These are phyloP conservation scores for Fusarium siculi DNA, from an alignment of 2,329 filamentous ascomycete genomes.

Conservation along the genomic window DNA sequence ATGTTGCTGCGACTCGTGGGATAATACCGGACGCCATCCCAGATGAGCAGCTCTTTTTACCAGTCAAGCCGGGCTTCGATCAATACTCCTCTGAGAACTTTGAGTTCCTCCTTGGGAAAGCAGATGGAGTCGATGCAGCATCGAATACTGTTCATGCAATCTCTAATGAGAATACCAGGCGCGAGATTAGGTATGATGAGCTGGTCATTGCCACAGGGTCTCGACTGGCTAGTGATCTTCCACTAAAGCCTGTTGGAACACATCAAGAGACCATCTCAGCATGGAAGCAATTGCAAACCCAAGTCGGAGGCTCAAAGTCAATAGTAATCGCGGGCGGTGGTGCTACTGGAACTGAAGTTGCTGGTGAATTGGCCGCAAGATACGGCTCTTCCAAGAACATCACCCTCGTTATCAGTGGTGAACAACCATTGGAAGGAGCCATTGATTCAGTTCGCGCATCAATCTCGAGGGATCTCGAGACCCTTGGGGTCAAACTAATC, in stretches of 20 bases:
- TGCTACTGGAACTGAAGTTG: conserved; percentile 52
- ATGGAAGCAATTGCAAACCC: conserved; percentile 47
- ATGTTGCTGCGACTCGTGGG: conserved; percentile 64
- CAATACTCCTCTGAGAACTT: conserved; percentile 57
- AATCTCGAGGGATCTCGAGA: conserved; percentile 38
- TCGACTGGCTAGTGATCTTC: conserved; percentile 52
- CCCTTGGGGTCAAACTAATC: conserved; percentile 45
- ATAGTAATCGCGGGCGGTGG: conserved; percentile 54
- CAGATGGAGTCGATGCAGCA: conserved; percentile 48
- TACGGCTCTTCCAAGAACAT: conserved; percentile 47
- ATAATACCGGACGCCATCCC: conserved; percentile 60
- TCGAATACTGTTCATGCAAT: conserved; percentile 52
- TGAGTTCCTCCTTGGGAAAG: conserved; percentile 62
- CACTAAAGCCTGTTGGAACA: conserved; percentile 60
- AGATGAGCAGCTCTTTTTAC: conserved; percentile 59
- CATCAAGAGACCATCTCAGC: conserved; percentile 54
- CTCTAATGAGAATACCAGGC: conserved; percentile 44
- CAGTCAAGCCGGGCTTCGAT: conserved; percentile 58
- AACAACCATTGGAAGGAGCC: conserved; percentile 29
- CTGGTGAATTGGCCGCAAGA: conserved; percentile 50
- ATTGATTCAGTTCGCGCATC: conserved; percentile 47
- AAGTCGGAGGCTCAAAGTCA: conserved; percentile 40
- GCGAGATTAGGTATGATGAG: conserved; percentile 59
- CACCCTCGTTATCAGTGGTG: conserved; percentile 40
- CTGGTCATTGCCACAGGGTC: conserved; percentile 66